These are phyloP conservation scores for Lactarius sanguifluus DNA, from an alignment of 768 basidiomycete genomes.

Conservation along the genomic window DNA sequence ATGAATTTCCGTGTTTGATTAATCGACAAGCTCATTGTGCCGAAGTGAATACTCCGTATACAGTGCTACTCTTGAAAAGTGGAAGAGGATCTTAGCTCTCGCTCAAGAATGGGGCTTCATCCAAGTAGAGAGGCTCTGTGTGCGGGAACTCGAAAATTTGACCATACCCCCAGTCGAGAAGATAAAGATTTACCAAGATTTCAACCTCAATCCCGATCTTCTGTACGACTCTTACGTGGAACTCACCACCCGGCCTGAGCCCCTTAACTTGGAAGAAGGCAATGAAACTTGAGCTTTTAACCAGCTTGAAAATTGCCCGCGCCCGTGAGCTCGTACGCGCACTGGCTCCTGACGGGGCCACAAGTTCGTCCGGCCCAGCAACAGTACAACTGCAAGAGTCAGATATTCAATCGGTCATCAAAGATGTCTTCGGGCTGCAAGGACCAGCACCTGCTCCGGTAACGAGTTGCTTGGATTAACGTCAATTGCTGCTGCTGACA, in stretches of 20 bases:
- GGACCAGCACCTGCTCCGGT: neutral
- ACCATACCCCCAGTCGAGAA: conserved; percentile 49
- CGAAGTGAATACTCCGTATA: conserved; percentile 57
- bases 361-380: neutral
- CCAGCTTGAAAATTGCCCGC: conserved; percentile 48
- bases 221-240: conserved; percentile 53
- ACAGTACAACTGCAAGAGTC: neutral
- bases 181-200: conserved; percentile 55
- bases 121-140: conserved; percentile 49
- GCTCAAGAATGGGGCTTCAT: conserved; percentile 55
- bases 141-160: conserved; percentile 52
- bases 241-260: conserved; percentile 50
- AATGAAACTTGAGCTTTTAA: conserved; percentile 50
- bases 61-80: conserved; percentile 48
- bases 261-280: conserved; percentile 55
- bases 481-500: too few species aligned
- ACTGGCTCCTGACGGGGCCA: neutral
- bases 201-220: conserved; percentile 47
- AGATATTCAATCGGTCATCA: neutral
- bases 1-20: conserved; percentile 30
- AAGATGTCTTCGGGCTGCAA: neutral
- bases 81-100: conserved; percentile 55
- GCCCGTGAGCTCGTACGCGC: conserved; percentile 47
- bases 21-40: conserved; percentile 23
- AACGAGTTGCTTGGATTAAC: neutral